Base-by-base conservation (phyloP, 2,329 filamentous ascomycete genomes). In the Shiraia bambusicola region DNA sequence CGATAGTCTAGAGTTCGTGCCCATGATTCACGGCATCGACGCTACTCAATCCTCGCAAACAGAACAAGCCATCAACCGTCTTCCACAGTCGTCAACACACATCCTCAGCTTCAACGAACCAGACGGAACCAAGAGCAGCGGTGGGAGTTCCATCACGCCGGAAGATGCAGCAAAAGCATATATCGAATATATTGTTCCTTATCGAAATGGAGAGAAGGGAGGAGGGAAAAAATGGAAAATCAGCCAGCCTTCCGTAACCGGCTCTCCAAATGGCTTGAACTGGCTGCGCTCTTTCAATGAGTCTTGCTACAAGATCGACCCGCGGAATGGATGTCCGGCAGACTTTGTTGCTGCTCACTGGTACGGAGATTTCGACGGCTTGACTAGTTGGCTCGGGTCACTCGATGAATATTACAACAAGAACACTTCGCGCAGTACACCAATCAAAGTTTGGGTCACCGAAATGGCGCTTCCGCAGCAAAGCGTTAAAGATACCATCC, bases 91-190 rank as follows among this genome's bases (percentile, higher is more conserved):
- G 28, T 73, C 76, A 2, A 80, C 90, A 28, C 81, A 88, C 55
- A 78, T 88, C 2, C 71, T 93, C 13, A 77, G 75, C 9, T 91
- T 90, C 74, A 93, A 93, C 66, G 88, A 94, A 66, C 88, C 88
- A 1, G 86, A 93, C 59, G 81, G 79, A 10, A 71, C 72, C 1
- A 56, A 56, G 1, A 59, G 61, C 1, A 77, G 73, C 12, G 86
- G 86, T 15, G 88, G 87, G 4, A 84, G 80, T 52, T 73, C 79
- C 49, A 73, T 92, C 19, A 64, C 72, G 1, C 83, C 87, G 0
- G 63, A 73, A 12, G 68, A 72, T 1, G 88, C 87, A 0, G 88
- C 87, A 1, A 67, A 76, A 46, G 77, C 82, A 3, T 93, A 88
- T 82, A 81, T 86, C 22, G 74, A 77, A 29, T 82, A 89, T 56